Conservation (phyloP, 768 basidiomycete species). For the Tricholoma bakamatsutake region DNA sequence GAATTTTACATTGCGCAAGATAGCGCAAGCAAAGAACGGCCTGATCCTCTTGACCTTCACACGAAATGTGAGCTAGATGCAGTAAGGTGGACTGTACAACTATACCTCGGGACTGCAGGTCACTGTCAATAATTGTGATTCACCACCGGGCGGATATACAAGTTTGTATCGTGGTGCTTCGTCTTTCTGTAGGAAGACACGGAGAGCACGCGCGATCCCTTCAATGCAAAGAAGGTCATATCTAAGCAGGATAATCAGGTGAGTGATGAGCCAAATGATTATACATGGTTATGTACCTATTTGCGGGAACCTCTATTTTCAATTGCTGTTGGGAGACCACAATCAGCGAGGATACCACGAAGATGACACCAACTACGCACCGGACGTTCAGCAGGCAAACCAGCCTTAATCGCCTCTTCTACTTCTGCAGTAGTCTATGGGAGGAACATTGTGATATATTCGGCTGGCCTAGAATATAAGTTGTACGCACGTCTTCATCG, state of each 20-base stretch:
- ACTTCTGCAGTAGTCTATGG: conserved; percentile 84
- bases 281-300: conserved; percentile 48
- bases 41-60: conserved; percentile 77
- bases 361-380: conserved; percentile 35
- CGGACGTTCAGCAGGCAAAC: conserved; percentile 79
- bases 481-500: conserved; percentile 82
- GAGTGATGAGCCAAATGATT: conserved; percentile 6
- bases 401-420: conserved; percentile 74
- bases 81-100: conserved; percentile 6
- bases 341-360: background rate
- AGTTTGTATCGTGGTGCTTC: conserved; percentile 69
- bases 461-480: background rate
- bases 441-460: background rate
- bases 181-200: conserved; percentile 70
- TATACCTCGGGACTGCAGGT: conserved; percentile 69
- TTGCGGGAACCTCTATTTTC: conserved; percentile 99
- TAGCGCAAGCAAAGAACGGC: conserved; percentile 86
- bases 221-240: conserved; percentile 98
- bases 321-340: conserved; percentile 58
- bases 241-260: conserved; percentile 36
- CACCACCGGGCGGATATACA: conserved; percentile 64
- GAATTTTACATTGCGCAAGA: conserved; percentile 88
- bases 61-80: conserved; percentile 21
- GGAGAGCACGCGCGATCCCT: conserved; percentile 84
- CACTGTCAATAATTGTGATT: conserved; percentile 58